phyloP scores from a whole-genome alignment of 2,329 filamentous ascomycete genomes.

The Calonectria hongkongensis region DNA sequence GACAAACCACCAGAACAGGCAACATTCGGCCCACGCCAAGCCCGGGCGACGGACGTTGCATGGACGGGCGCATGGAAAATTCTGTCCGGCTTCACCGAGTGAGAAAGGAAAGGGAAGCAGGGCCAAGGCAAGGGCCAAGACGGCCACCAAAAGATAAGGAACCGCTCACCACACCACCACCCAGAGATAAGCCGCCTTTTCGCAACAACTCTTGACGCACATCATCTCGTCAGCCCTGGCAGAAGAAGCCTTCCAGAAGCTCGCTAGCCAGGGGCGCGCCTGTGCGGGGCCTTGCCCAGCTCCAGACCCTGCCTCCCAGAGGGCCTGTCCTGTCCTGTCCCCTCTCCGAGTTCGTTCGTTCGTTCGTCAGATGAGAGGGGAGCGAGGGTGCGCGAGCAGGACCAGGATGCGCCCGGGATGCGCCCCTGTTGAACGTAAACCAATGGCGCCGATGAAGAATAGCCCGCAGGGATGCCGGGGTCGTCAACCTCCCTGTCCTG shows the following conservation, averaged over 20 bases:
- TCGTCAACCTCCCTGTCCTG: background rate
- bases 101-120: background rate
- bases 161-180: background rate
- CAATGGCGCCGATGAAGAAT: conserved; percentile 15
- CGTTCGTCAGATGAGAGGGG: conserved; percentile 13
- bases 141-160: conserved; percentile 8
- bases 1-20: background rate
- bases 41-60: conserved; percentile 32
- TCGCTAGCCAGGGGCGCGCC: conserved; percentile 29
- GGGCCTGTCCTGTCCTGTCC: too few relatives aligned
- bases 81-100: conserved; percentile 37
- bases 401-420: too few relatives aligned
- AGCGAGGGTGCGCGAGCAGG: background rate
- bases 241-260: conserved; percentile 37
- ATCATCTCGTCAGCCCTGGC: conserved; percentile 40
- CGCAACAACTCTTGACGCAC: conserved; percentile 25
- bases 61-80: conserved; percentile 26
- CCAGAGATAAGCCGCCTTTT: too few relatives aligned
- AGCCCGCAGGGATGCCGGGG: background rate
- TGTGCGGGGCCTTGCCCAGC: conserved; percentile 10
- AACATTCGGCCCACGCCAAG: conserved; percentile 30
- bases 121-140: background rate
- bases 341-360: conserved; percentile 5
- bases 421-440: background rate
- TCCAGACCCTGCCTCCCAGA: background rate